These are phyloP conservation scores for Candida xiaguanensis DNA, from an alignment of 805 yeast genomes.

Conservation along the genomic window DNA sequence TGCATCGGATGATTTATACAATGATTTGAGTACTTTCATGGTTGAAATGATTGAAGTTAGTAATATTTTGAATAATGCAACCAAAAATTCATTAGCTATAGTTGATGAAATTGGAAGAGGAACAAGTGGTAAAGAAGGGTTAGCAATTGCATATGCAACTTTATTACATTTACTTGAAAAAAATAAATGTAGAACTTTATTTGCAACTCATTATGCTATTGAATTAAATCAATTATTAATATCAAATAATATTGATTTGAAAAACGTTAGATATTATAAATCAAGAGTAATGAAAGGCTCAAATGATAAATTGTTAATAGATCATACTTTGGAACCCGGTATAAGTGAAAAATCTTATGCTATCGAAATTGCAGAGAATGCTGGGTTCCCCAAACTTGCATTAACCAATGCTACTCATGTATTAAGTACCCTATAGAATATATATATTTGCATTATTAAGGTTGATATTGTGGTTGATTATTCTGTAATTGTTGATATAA, in stretches of 20 bases:
- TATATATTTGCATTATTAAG: conserved; percentile 5
- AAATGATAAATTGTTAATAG: conserved; percentile 29
- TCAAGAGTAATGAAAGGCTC: conserved; percentile 25
- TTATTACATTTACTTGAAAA: conserved; percentile 49
- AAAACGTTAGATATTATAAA: conserved; percentile 24
- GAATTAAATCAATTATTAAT: conserved; percentile 36
- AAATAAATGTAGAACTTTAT: conserved; percentile 69
- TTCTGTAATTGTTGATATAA: conserved; percentile 13
- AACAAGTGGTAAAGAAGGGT: conserved; percentile 79
- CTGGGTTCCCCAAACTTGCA: conserved; percentile 71
- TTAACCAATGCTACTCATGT: conserved; percentile 46
- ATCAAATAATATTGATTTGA: conserved; percentile 24
- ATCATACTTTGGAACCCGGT: conserved; percentile 62
- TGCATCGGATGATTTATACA: conserved; percentile 72
- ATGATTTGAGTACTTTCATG: conserved; percentile 82
- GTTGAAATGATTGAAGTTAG: conserved; percentile 74
- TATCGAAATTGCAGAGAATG: conserved; percentile 66
- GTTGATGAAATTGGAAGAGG: conserved; percentile 85
- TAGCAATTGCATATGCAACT: conserved; percentile 80
- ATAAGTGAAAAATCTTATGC: conserved; percentile 77
- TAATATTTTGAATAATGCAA: conserved; percentile 51
- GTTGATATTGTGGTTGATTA: conserved; percentile 16
- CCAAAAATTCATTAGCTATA: conserved; percentile 57
- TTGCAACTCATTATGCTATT: conserved; percentile 78
- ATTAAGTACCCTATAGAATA: conserved; percentile 8